A percentile compares a stretch with the other conserved stretches of the same genome.
Conservation (phyloP, 305 asterid genomes). For the Fraxinus sp. region DNA sequence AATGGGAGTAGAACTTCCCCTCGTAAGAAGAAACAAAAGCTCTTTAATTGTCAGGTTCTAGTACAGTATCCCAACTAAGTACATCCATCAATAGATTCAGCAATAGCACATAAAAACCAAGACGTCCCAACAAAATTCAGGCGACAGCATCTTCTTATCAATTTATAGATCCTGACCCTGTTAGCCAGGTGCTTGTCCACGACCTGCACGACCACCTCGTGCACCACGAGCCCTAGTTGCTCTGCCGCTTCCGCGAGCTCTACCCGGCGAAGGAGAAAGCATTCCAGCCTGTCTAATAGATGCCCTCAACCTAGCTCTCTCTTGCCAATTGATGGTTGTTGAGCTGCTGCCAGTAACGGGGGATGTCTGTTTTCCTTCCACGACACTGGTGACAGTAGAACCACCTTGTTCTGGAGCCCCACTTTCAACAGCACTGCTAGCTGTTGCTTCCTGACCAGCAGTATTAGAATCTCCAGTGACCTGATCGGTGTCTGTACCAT, state of each 20-base stretch:
- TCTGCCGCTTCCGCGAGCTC: slow-evolving; percentile 73
- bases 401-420: slow-evolving; percentile 50
- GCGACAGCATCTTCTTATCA: not conserved
- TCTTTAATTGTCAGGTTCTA: not conserved
- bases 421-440: slow-evolving; percentile 35
- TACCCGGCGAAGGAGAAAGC: slow-evolving; percentile 37
- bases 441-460: slow-evolving; percentile 36
- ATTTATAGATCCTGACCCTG: not conserved
- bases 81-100: not conserved
- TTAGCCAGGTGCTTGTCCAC: slow-evolving; percentile 59
- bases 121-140: not conserved
- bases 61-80: not conserved
- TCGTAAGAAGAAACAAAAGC: not conserved
- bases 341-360: slow-evolving; percentile 47
- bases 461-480: slow-evolving; percentile 31
- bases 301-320: slow-evolving; percentile 65
- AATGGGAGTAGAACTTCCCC: not conserved
- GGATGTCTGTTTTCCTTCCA: slow-evolving; percentile 46
- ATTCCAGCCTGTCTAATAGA: slow-evolving; percentile 51
- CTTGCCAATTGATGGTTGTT: slow-evolving; percentile 61
- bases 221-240: slow-evolving; percentile 54
- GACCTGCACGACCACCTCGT: slow-evolving; percentile 56
- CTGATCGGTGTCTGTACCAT: slow-evolving; percentile 40
- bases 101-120: not conserved
- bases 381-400: slow-evolving; percentile 28